A percentile compares a stretch with the other conserved stretches of the same genome.
These are phyloP conservation scores for Tagetes patula DNA, from an alignment of 129 eudicot genomes.

Conservation along the genomic window DNA sequence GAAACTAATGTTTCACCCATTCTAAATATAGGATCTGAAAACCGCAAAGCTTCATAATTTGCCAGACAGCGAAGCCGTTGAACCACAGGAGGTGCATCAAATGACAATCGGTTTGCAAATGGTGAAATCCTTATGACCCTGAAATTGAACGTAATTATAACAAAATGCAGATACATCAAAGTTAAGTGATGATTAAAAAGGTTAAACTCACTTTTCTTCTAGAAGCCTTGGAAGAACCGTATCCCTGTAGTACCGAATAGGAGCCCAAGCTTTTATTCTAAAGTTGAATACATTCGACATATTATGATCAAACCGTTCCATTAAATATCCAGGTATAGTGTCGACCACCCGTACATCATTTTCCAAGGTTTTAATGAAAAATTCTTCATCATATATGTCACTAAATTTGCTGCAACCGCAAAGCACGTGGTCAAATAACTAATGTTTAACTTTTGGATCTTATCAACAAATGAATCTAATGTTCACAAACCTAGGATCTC, in stretches of 20 bases:
- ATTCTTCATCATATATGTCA: slow-evolving; percentile 81
- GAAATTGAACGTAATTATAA: not conserved
- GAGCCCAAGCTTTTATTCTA: slow-evolving; percentile 90
- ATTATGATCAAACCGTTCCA: slow-evolving; percentile 92
- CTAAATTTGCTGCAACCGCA: slow-evolving; percentile 69
- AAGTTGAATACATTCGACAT: slow-evolving; percentile 85
- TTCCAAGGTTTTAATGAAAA: slow-evolving; percentile 55
- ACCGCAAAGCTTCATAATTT: slow-evolving; percentile 89
- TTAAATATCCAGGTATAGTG: slow-evolving; percentile 69
- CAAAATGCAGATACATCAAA: not conserved
- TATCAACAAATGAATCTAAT: not conserved
- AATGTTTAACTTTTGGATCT: not conserved
- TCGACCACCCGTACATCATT: slow-evolving; percentile 81
- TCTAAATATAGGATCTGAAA: slow-evolving; percentile 60
- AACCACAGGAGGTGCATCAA: slow-evolving; percentile 91
- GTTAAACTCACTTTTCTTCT: slow-evolving; percentile 79
- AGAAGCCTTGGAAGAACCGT: slow-evolving; percentile 90
- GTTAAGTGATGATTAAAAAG: not conserved
- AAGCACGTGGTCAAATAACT: slow-evolving; percentile 15
- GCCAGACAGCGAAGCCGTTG: slow-evolving; percentile 95
- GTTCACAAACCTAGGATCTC: slow-evolving; percentile 84
- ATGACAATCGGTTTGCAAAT: slow-evolving; percentile 93
- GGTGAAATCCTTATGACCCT: slow-evolving; percentile 99
- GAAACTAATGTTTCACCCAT: slow-evolving; percentile 73
- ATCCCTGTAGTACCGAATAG: slow-evolving; percentile 71